Base-by-base conservation (phyloP, 108 stramenopile species). In the Asterionellopsis glacialis region DNA sequence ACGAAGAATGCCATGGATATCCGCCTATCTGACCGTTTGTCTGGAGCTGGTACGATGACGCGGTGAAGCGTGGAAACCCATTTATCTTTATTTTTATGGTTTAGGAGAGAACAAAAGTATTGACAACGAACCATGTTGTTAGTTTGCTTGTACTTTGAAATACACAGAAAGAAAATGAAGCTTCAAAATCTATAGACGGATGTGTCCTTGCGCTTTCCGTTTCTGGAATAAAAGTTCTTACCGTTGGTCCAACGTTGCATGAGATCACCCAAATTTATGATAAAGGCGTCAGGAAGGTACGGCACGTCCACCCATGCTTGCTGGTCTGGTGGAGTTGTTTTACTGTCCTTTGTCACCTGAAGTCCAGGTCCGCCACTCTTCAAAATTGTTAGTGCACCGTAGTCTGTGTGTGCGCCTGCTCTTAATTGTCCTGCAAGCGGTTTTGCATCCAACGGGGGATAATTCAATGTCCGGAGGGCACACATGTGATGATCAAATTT, bases 201-300 rank as follows among this genome's bases (percentile, higher is more conserved):
- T 48, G 9, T 16, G 47, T 7, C 21, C 2, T 19, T 48, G 16
- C 21, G 9, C 9, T 5, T 5, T 2, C 21, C 9, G 19, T 2
- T 9, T 2, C 9, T 21, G 47, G 2, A 2, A 48, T 4, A 21
- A 48, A 16, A 48, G 9, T 58, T 19, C 41, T 43, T 55, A 67
- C 82, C 83, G 68, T 95, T 91, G 0, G 94, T 93, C 94, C 94
- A 95, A 61, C 85, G 50, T 45, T 76, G 75, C 91, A 92, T 92
- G 56, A 95, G 64, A 70, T 95, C 94, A 19, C 94, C 94, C n/a
- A 95, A 51, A 66, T 95, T 95, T 57, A 95, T 77, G 28, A 92
- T 74, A 28, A 95, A 90, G 42, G 74, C 73, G 48, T 70, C 77
- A 4, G 52, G 40, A 6, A 84, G 41, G 51, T 71, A 65, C 10